phyloP scores from a whole-genome alignment of 768 basidiomycete genomes.

The Suillus americanus region DNA sequence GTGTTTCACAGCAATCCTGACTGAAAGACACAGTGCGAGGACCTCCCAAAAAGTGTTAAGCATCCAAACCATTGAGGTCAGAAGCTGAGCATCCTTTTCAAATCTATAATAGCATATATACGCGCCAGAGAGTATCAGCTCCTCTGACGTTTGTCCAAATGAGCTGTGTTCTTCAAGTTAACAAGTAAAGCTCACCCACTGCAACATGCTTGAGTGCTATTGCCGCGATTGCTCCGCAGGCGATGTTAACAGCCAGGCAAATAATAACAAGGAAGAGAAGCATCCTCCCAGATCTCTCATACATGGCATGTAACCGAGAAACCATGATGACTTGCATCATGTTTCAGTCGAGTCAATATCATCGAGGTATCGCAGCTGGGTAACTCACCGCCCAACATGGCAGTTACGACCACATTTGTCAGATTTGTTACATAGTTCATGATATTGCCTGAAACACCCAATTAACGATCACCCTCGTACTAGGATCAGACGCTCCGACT shows the following conservation, averaged over 20 bases:
- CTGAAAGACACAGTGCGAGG: neutral
- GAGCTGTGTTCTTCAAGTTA: neutral
- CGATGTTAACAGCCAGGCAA: neutral
- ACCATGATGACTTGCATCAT: neutral
- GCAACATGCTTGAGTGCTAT: neutral
- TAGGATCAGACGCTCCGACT: neutral
- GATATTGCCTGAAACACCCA: neutral
- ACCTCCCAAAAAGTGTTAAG: neutral
- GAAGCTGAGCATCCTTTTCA: neutral
- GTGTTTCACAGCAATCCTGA: neutral
- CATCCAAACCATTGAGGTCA: neutral
- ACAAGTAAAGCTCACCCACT: neutral
- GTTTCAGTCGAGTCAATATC: neutral
- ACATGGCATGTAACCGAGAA: neutral
- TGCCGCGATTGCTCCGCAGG: neutral
- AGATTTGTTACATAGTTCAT: neutral
- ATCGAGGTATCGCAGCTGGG: neutral
- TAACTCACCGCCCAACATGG: neutral
- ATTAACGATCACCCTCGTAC: neutral
- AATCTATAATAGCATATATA: neutral
- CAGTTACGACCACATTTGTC: neutral
- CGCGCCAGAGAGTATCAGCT: neutral
- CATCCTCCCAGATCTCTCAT: neutral
- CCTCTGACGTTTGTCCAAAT: neutral
- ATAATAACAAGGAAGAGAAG: neutral